phyloP scores from a whole-genome alignment of 208 protist species.

The Acanthamoeba lenticulata region DNA sequence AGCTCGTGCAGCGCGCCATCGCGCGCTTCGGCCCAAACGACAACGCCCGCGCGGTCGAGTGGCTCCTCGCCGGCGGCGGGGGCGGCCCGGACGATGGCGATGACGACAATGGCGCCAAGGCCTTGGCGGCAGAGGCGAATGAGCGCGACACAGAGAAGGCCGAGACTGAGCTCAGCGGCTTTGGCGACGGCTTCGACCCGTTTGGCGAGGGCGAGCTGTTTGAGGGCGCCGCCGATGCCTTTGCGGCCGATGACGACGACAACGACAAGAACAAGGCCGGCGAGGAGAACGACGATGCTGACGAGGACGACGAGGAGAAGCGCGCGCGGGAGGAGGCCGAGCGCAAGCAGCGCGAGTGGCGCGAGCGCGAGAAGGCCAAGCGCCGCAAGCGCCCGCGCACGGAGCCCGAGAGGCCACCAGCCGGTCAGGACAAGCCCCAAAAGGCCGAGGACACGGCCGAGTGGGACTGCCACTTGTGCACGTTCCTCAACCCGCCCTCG shows the following conservation, averaged over 20 bases:
- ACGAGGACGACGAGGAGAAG: conserved; percentile 63
- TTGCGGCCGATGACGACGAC: neutral
- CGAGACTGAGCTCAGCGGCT: neutral
- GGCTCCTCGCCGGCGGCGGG: neutral
- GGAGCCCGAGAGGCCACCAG: neutral
- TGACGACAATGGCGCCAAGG: neutral
- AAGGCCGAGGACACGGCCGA: neutral
- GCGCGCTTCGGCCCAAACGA: neutral
- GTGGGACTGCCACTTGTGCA: conserved; percentile 15
- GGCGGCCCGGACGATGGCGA: neutral
- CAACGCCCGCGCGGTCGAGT: neutral
- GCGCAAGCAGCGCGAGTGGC: neutral
- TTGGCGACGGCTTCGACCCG: neutral
- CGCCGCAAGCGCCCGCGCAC: neutral
- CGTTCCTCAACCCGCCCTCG: neutral
- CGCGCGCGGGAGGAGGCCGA: neutral
- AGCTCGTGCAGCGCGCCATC: neutral
- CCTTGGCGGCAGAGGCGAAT: neutral
- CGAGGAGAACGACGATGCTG: neutral
- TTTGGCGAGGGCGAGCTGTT: conserved; percentile 36
- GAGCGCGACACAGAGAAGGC: neutral
- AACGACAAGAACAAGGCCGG: neutral
- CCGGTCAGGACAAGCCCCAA: neutral
- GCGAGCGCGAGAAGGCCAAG: neutral
- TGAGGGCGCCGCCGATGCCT: neutral